A percentile compares a stretch with the other conserved stretches of the same genome.
These are phyloP conservation scores for Hemisphaericaspora nanyangensis DNA, from an alignment of 805 yeast genomes.

Conservation along the genomic window DNA sequence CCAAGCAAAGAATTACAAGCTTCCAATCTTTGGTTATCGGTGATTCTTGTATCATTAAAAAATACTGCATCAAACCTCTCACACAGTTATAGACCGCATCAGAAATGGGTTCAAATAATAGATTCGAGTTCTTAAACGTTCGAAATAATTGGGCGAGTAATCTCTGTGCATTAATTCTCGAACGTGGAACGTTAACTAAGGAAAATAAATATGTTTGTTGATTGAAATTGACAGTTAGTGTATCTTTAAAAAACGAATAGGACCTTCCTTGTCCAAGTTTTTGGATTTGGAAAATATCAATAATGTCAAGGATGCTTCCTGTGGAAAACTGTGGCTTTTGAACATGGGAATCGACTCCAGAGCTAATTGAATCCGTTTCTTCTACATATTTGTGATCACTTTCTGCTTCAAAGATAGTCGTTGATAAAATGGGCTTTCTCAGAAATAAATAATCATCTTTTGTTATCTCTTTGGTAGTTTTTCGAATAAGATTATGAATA, in stretches of 20 bases:
- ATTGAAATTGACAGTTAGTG: constrained; percentile 11
- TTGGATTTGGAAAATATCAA: constrained; percentile 14
- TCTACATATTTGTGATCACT: constrained; percentile 18
- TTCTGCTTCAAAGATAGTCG: constrained; percentile 34
- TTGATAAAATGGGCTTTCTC: constrained; percentile 25
- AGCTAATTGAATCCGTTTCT: neutral
- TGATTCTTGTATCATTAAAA: constrained; percentile 25
- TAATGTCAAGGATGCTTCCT: constrained; percentile 11
- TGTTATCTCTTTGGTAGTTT: neutral
- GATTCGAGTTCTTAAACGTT: constrained; percentile 8
- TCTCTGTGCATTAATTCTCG: constrained; percentile 13
- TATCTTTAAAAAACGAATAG: constrained; percentile 11
- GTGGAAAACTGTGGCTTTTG: constrained; percentile 7
- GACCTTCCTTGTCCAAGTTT: constrained; percentile 15
- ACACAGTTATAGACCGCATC: constrained; percentile 18
- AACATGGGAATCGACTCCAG: neutral
- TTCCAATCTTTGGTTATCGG: constrained; percentile 18
- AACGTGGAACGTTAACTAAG: constrained; percentile 18
- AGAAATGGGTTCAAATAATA: neutral
- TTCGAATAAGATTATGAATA: neutral
- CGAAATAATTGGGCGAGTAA: constrained; percentile 18
- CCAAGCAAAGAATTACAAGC: constrained; percentile 5
- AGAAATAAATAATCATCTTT: constrained; percentile 13
- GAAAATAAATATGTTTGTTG: constrained; percentile 22
- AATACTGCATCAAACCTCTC: constrained; percentile 26